Evolutionary conservation across 202 grass and related monocot genomes (phyloP), one percentile per base, ranked within the genome.

Genomic region (Schoenoplectus tabernaemontani): DNA sequence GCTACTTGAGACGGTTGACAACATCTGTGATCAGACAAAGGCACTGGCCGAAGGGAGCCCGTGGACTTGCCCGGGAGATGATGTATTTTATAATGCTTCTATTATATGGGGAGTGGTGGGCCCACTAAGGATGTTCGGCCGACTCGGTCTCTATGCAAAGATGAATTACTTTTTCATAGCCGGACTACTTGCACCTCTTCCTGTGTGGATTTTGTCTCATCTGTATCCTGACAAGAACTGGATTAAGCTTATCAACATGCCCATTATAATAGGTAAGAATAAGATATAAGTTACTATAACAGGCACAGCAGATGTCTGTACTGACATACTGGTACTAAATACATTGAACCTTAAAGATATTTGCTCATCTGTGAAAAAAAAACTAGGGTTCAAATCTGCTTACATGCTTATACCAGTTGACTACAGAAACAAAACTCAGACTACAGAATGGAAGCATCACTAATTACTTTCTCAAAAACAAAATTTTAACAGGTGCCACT

Each of bases 71-170:
- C 93, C 93, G 0, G 77, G 84, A 47, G 93, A 93, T 80, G 87
- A 90, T 59, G 89, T 97, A 44, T 97, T 97, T 79, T 97, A 85
- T 87, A 91, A 91, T 79, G 89, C 93, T 2, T 97, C 93, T 59
- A 88, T 97, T 81, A 93, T 97, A 84, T 93, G 93, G 93, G 91
- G 93, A 24, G 91, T 97, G 22, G 91, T 97, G n/a, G 93, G 91
- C 0, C 93, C 94, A 16, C 70, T 87, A n/a, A 89, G 89, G 15
- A 93, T 97, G 89, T 97, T 97, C 62, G 91, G 93, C 6, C 83
- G 71, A 42, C 86, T 90, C n/a, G 88, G 88, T 5, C 76, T 67
- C 61, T 91, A 90, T 83, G 33, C 84, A 67, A 83, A 85, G 85
- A 91, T 97, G 83, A 93, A 97, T 85, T 90, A 88, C 87, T 97